Evolutionary conservation across 176 grass and related monocot genomes (phyloP).

Genomic region (Thinopyrum elongatum): DNA sequence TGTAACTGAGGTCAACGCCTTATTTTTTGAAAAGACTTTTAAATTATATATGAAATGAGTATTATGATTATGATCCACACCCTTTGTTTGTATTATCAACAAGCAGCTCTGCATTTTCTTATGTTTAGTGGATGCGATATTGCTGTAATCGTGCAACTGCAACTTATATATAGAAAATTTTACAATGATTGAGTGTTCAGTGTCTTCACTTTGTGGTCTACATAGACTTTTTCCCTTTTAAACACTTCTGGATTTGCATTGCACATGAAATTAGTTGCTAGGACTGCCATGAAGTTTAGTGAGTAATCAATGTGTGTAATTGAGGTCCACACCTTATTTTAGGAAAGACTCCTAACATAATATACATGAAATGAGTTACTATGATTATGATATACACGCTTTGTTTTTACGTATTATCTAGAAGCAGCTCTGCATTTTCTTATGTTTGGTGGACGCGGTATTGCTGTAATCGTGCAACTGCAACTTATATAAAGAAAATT

Average conservation of each 20-base stretch:
- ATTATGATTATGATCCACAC: too few relatives aligned
- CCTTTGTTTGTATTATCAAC: too few relatives aligned
- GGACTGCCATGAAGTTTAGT: neutral
- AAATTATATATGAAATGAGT: too few relatives aligned
- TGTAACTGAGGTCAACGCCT: neutral
- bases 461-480: neutral
- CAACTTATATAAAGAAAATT: neutral
- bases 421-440: neutral
- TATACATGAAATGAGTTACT: neutral
- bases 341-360: neutral
- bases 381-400: neutral
- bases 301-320: neutral
- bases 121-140: too few relatives aligned
- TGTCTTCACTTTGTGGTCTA: neutral
- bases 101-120: too few relatives aligned
- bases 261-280: conserved; percentile 11
- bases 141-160: too few relatives aligned
- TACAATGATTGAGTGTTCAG: too few relatives aligned
- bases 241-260: neutral
- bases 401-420: neutral
- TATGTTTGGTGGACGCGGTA: neutral
- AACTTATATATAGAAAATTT: too few relatives aligned
- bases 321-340: neutral
- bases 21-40: too few relatives aligned
- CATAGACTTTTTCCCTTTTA: neutral